Evolutionary conservation across 1,139 yeast genomes (phyloP).

Genomic region (Candida dubliniensis): DNA sequence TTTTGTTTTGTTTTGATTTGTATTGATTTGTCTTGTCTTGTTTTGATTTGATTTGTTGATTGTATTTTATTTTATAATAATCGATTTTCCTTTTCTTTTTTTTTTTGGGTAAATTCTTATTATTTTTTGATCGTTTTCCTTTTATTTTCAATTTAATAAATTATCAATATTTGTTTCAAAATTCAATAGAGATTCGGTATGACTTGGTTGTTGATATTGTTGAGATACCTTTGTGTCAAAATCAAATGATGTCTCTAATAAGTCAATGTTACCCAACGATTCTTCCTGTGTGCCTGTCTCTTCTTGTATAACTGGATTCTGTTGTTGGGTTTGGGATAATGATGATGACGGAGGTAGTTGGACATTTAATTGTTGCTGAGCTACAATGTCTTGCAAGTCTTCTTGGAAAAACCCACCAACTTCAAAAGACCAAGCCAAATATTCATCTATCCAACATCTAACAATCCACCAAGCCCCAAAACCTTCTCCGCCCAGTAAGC

Average conservation of each 20-base stretch:
- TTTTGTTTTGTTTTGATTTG: too few relatives aligned
- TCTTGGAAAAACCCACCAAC: constrained; percentile 59
- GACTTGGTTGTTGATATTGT: constrained; percentile 3
- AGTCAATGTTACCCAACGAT: constrained; percentile 24
- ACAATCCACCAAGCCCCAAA: constrained; percentile 81
- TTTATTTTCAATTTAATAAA: constrained; percentile 9
- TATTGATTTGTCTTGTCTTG: too few relatives aligned
- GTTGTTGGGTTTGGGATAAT: background rate
- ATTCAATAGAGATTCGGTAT: constrained; percentile 13
- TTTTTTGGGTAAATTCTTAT: too few relatives aligned
- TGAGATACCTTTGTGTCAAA: constrained; percentile 15
- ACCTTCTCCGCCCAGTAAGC: constrained; percentile 57
- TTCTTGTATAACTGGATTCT: background rate
- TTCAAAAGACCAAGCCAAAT: constrained; percentile 68
- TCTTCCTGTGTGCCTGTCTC: constrained; percentile 3
- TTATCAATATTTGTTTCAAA: constrained; percentile 17
- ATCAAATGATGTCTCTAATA: constrained; percentile 24
- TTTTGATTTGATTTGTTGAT: too few relatives aligned
- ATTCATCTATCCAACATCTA: constrained; percentile 77
- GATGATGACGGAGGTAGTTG: background rate
- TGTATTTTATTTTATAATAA: too few relatives aligned
- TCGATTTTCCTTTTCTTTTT: too few relatives aligned
- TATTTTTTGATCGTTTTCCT: background rate
- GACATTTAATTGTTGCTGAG: background rate
- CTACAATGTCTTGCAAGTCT: constrained; percentile 22